phyloP scores from a whole-genome alignment of 2,329 filamentous ascomycete species.

The Aspergillus chevalieri region DNA sequence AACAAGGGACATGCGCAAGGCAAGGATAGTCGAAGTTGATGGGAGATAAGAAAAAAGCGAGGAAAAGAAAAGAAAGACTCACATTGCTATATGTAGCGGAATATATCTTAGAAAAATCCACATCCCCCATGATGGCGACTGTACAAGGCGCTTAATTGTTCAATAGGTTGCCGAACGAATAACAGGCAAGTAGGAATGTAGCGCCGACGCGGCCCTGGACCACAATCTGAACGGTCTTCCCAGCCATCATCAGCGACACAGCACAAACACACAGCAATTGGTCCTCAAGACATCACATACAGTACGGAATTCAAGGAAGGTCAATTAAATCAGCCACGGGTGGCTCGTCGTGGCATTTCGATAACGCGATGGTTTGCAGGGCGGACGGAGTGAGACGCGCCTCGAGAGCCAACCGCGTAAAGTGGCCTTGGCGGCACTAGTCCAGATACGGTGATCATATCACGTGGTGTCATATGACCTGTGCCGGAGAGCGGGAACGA shows the following conservation, averaged over 20 bases:
- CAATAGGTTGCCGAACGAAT: slow-evolving; percentile 17
- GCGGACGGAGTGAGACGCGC: slow-evolving; percentile 25
- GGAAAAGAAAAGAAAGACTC: slow-evolving; percentile 17
- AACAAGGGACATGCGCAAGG: not conserved
- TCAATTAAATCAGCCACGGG: slow-evolving; percentile 22
- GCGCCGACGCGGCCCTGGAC: not conserved
- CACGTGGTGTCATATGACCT: slow-evolving; percentile 23
- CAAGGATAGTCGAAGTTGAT: not conserved
- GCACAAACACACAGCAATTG: not conserved
- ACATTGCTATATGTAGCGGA: slow-evolving; percentile 62
- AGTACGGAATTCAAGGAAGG: slow-evolving; percentile 4
- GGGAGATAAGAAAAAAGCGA: slow-evolving; percentile 1
- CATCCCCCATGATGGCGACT: slow-evolving; percentile 28
- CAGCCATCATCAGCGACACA: slow-evolving; percentile 8
- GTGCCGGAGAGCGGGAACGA: slow-evolving; percentile 19
- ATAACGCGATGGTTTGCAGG: slow-evolving; percentile 22
- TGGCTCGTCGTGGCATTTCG: slow-evolving; percentile 22
- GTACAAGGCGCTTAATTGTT: slow-evolving; percentile 14
- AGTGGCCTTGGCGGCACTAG: slow-evolving; percentile 29
- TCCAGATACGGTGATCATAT: slow-evolving; percentile 5
- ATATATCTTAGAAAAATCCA: slow-evolving; percentile 47
- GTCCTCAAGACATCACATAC: slow-evolving; percentile 7
- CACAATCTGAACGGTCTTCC: not conserved
- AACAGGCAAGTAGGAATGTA: slow-evolving; percentile 5
- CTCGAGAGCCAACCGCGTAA: slow-evolving; percentile 28